These are phyloP conservation scores for Reticulascus tulasneorum DNA, from an alignment of 2,329 filamentous ascomycete species.

Conservation along the genomic window DNA sequence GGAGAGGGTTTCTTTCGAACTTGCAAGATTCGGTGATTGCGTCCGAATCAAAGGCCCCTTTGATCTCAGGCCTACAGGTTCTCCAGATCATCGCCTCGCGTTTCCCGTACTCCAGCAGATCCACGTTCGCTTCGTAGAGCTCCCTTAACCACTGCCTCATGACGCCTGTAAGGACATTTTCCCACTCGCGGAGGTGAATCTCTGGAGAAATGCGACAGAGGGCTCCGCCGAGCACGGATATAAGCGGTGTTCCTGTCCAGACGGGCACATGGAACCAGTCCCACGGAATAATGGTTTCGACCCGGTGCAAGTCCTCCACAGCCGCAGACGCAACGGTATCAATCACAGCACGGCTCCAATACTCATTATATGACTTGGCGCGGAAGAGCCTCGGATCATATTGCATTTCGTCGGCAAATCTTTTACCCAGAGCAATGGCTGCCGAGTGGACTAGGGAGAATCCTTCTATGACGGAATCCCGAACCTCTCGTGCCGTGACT, in stretches of 20 bases:
- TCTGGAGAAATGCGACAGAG: slow-evolving; percentile 19
- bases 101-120: slow-evolving; percentile 20
- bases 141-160: slow-evolving; percentile 15
- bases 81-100: slow-evolving; percentile 9
- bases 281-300: slow-evolving; percentile 18
- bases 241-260: slow-evolving; percentile 19
- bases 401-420: slow-evolving; percentile 13
- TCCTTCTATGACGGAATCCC: slow-evolving; percentile 6
- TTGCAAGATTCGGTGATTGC: not conserved
- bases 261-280: slow-evolving; percentile 16
- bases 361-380: slow-evolving; percentile 1
- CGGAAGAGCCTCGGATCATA: not conserved
- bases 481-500: slow-evolving; percentile 4
- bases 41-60: slow-evolving; percentile 2
- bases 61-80: not conserved
- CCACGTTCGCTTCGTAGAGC: slow-evolving; percentile 12
- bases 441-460: slow-evolving; percentile 21
- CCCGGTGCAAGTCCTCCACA: slow-evolving; percentile 5
- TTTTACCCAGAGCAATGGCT: slow-evolving; percentile 16
- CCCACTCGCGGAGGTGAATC: slow-evolving; percentile 13
- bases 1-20: not conserved
- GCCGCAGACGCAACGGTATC: slow-evolving; percentile 1
- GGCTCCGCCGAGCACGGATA: slow-evolving; percentile 20
- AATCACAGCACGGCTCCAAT: slow-evolving; percentile 8
- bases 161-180: slow-evolving; percentile 10